Base-by-base conservation (phyloP, 805 yeast genomes). In the Pichia insulana region DNA sequence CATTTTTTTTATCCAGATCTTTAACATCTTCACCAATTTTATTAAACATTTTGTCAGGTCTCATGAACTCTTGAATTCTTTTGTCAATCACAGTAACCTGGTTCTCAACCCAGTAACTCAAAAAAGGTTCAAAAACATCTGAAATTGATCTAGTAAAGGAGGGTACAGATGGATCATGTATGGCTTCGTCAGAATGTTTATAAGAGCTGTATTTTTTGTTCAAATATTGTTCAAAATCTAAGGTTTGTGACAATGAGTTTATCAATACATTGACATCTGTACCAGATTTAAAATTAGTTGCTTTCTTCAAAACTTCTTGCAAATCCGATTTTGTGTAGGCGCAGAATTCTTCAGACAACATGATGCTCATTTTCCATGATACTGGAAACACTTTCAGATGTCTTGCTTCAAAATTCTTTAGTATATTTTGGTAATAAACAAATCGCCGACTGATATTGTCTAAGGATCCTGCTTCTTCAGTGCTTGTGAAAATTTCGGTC, bases 401-500 rank as follows among this genome's bases (percentile, higher is more conserved):
- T 27, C 69, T 70, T 1, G 74, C 58, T 45, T 77, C 79, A 38
- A 61, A 60, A 50, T 79, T 76, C 31, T 71, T 69, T 45, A 90
- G 63, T 1, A 85, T 72, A 50, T 83, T 79, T 50, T 81, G 80
- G 62, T 86, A 84, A 58, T 83, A 90, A 27, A 88, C 74, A 58
- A 78, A 92, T 38, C 98, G 68, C 50, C 97, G 68, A 26, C 77
- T 72, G 40, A 92, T 63, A 60, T 92, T 92, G 45, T 92, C 98
- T 46, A 92, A 64, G 5, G 94, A 82, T 1, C 97, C 97, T 0
- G 98, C 98, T 62, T 92, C 98, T 52, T 88, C 97, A 12, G 78
- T 70, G 9, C 79, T 69, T 41, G 77, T 73, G 63, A 92, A 92
- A 10, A 92, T 86, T 18, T 76, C 65, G 30, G 72, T 72, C 35